Percentiles rank a stretch among this genome's conserved stretches.
Evolutionary conservation across 1,284 basidiomycete genomes (phyloP).

Genomic region (Tilletiopsis washingtonensis): DNA sequence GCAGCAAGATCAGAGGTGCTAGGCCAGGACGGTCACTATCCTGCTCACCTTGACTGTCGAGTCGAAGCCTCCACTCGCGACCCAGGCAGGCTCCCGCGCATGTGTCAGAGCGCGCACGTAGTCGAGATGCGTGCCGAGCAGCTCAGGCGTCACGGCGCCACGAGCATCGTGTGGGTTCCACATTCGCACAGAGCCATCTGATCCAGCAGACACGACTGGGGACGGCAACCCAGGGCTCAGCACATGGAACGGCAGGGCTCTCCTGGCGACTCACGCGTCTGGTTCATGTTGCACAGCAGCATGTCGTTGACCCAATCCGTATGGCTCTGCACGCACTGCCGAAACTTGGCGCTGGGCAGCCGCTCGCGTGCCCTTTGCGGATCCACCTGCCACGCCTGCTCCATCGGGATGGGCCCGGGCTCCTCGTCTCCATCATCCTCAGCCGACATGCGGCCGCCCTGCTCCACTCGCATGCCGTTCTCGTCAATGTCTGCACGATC

Average conservation of each 20-base stretch:
- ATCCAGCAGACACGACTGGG: constrained; percentile 81
- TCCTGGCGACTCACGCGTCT: constrained; percentile 57
- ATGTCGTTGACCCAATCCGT: constrained; percentile 97
- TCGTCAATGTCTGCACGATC: constrained; percentile 7
- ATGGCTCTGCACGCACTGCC: constrained; percentile 41
- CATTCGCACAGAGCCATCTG: constrained; percentile 85
- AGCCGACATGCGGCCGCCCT: neutral
- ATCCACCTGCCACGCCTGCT: constrained; percentile 22
- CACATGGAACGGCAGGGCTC: neutral
- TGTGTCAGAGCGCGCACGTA: constrained; percentile 68
- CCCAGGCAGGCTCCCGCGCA: constrained; percentile 26
- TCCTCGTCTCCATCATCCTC: neutral
- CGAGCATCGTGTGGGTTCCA: constrained; percentile 75
- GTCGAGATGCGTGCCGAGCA: constrained; percentile 80
- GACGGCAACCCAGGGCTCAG: neutral
- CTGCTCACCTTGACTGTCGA: constrained; percentile 66
- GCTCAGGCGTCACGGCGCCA: constrained; percentile 56
- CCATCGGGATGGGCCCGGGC: neutral
- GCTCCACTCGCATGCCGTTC: neutral
- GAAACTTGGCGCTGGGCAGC: constrained; percentile 8
- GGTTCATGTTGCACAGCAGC: constrained; percentile 80
- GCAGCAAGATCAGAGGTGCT: too few relatives aligned
- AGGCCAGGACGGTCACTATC: too few relatives aligned
- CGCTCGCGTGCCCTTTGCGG: constrained; percentile 11
- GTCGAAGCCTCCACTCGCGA: constrained; percentile 91